These are phyloP conservation scores for Arthroderma sp. DNA, from an alignment of 2,329 filamentous ascomycete genomes.

Conservation along the genomic window DNA sequence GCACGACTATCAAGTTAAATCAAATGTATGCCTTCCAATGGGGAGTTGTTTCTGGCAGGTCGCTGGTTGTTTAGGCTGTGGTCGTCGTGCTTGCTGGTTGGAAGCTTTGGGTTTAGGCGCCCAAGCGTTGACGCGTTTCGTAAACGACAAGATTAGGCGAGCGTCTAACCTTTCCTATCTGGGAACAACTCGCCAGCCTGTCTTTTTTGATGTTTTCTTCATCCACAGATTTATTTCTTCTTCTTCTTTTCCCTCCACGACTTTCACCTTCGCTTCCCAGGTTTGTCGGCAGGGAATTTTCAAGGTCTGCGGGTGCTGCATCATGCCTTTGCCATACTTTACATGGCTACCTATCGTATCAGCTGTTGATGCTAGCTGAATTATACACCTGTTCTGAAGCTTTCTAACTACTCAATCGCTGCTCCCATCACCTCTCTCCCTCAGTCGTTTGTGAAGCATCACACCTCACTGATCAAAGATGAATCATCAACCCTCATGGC, in stretches of 20 bases:
- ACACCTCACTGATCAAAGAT: too few species aligned
- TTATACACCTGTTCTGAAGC: not conserved
- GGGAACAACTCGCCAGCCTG: slow-evolving; percentile 4
- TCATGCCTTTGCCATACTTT: not conserved
- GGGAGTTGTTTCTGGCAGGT: not conserved
- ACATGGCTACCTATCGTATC: not conserved
- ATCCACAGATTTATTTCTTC: slow-evolving; percentile 5
- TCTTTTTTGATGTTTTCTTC: not conserved
- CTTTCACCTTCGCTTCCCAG: too few species aligned
- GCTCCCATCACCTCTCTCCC: too few species aligned
- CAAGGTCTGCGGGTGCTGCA: not conserved
- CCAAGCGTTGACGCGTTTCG: slow-evolving; percentile 19
- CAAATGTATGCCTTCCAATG: not conserved
- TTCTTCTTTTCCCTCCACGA: slow-evolving; percentile 7
- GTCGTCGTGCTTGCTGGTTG: not conserved
- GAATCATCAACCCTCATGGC: too few species aligned
- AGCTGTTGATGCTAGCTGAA: not conserved
- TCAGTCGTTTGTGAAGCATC: too few species aligned
- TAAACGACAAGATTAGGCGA: slow-evolving; percentile 14
- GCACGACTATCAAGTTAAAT: not conserved
- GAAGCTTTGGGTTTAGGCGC: not conserved
- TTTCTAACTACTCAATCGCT: too few species aligned
- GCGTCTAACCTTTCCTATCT: slow-evolving; percentile 10
- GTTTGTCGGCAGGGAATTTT: too few species aligned
- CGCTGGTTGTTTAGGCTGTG: not conserved